Percentiles rank a stretch among this genome's conserved stretches.
phyloP scores from a whole-genome alignment of 352 stramenopile species.

The Discostella stelligera region DNA sequence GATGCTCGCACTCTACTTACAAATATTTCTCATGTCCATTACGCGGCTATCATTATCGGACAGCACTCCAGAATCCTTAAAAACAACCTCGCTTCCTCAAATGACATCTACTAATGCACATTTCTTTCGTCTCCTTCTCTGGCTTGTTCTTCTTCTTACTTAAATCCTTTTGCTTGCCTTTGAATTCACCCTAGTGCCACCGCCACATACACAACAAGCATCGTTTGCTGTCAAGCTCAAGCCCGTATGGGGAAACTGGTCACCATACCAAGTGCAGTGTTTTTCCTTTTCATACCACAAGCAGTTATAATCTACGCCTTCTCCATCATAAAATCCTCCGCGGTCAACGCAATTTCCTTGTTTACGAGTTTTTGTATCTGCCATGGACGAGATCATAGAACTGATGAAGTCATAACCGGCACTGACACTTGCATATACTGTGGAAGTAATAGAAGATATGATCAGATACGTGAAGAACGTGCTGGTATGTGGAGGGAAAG shows the following conservation, averaged over 20 bases:
- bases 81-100: not conserved
- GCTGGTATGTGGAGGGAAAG: not conserved
- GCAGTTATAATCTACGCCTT: constrained; percentile 2
- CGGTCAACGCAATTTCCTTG: not conserved
- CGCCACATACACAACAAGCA: constrained; percentile 4
- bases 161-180: not conserved
- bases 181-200: not conserved
- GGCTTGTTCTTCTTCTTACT: no score
- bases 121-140: no score
- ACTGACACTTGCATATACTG: constrained; percentile 1
- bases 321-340: not conserved
- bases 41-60: no score
- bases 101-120: not conserved
- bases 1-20: no score
- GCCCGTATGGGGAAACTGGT: not conserved
- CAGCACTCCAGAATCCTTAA: no score
- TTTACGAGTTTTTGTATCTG: not conserved
- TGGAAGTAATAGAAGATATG: no score
- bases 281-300: constrained; percentile 3
- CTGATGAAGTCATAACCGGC: not conserved
- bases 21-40: no score
- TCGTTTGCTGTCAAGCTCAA: not conserved
- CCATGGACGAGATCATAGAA: not conserved
- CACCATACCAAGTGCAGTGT: not conserved
- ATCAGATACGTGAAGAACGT: not conserved